Conservation (phyloP, 768 basidiomycete genomes). For the Podaxis carcinomalis region DNA sequence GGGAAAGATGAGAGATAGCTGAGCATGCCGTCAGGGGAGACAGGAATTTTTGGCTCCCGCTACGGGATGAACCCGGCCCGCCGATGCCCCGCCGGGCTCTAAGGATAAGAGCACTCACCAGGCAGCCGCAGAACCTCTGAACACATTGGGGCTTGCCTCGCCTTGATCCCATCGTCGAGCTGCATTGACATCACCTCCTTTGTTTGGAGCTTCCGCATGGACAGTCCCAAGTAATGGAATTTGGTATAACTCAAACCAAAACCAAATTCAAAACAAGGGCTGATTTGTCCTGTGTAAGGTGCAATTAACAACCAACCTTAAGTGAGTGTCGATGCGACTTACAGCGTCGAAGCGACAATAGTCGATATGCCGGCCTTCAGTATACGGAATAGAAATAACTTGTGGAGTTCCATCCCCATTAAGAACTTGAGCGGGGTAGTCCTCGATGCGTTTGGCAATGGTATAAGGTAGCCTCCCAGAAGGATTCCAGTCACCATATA, state of each 20-base stretch:
- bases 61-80: not conserved
- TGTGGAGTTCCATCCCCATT: constrained; percentile 29
- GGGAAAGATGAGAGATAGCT: not conserved
- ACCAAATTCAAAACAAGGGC: constrained; percentile 85
- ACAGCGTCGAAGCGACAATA: constrained; percentile 70
- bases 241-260: constrained; percentile 85
- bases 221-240: constrained; percentile 66
- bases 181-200: constrained; percentile 34
- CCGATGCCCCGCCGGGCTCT: not conserved
- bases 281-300: constrained; percentile 56
- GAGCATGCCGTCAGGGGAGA: not conserved
- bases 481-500: constrained; percentile 68
- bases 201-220: constrained; percentile 36
- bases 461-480: constrained; percentile 71
- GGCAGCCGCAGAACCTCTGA: constrained; percentile 57
- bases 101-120: constrained; percentile 37
- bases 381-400: constrained; percentile 41
- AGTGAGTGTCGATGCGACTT: constrained; percentile 18
- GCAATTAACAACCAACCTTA: constrained; percentile 39
- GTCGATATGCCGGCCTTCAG: constrained; percentile 54
- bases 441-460: constrained; percentile 54
- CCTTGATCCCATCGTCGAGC: constrained; percentile 55
- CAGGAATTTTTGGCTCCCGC: not conserved
- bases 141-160: constrained; percentile 44
- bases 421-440: constrained; percentile 54